A percentile compares a stretch with the other conserved stretches of the same genome.
Evolutionary conservation across 371 early-diverging fungal species (phyloP).

Genomic region (Synchytrium microbalum): DNA sequence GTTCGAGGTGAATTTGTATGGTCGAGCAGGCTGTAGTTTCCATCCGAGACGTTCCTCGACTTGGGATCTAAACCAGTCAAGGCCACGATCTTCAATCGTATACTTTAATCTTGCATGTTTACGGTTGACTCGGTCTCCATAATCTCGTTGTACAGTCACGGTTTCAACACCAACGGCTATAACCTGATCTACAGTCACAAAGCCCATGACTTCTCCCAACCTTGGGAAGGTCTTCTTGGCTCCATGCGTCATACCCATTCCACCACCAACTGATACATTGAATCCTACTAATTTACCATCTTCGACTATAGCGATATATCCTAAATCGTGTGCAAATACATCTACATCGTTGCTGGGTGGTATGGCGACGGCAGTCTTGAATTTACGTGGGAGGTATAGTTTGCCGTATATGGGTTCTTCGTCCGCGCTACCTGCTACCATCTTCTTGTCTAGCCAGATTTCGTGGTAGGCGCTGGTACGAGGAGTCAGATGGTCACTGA

Average conservation of each 20-base stretch:
- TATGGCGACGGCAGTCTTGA: constrained; percentile 88
- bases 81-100: constrained; percentile 86
- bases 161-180: constrained; percentile 76
- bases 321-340: constrained; percentile 88
- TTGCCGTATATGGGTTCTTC: constrained; percentile 85
- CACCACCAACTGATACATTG: constrained; percentile 91
- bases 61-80: constrained; percentile 80
- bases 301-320: constrained; percentile 81
- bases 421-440: constrained; percentile 69
- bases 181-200: constrained; percentile 66
- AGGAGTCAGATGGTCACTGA: constrained; percentile 73
- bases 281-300: constrained; percentile 71
- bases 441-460: constrained; percentile 87
- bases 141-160: constrained; percentile 85
- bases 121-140: constrained; percentile 90
- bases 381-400: constrained; percentile 89
- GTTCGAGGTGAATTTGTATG: constrained; percentile 73
- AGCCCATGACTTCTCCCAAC: constrained; percentile 70
- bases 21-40: constrained; percentile 54
- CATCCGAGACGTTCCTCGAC: constrained; percentile 72
- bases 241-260: constrained; percentile 95
- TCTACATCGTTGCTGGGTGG: constrained; percentile 95
- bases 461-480: constrained; percentile 87
- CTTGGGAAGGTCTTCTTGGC: constrained; percentile 93
- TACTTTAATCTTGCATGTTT: constrained; percentile 96